Conservation (phyloP, 164 flowering plant species). For the Houttuynia cordata region DNA sequence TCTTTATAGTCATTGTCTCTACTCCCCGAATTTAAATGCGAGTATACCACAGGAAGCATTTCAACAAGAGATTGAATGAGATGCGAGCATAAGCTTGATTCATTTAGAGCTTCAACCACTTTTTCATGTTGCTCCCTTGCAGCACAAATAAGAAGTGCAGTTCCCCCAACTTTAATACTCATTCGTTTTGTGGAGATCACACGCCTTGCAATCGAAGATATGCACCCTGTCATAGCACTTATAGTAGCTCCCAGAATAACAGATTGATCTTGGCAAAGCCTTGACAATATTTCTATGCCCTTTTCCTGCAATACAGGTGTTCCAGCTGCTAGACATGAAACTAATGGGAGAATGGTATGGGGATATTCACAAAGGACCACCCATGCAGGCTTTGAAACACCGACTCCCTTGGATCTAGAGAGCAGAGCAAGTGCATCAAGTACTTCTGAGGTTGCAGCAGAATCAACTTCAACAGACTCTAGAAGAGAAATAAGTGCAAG, state of each 20-base stretch:
- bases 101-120: conserved; percentile 56
- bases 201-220: conserved; percentile 58
- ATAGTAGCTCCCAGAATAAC: conserved; percentile 52
- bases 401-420: conserved; percentile 51
- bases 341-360: conserved; percentile 56
- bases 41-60: conserved; percentile 32
- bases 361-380: conserved; percentile 74
- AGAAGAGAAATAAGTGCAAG: conserved; percentile 81
- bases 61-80: conserved; percentile 83
- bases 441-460: conserved; percentile 71
- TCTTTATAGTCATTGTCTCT: conserved; percentile 18
- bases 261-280: conserved; percentile 66
- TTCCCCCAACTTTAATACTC: conserved; percentile 75
- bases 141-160: conserved; percentile 86
- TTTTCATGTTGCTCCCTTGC: conserved; percentile 65
- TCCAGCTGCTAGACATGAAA: conserved; percentile 58
- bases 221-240: conserved; percentile 48
- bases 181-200: conserved; percentile 43
- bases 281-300: conserved; percentile 73
- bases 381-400: conserved; percentile 78
- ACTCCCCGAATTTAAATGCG: conserved; percentile 15
- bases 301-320: conserved; percentile 74
- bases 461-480: conserved; percentile 40
- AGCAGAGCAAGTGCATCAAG: conserved; percentile 80
- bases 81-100: conserved; percentile 31